Percentiles rank a stretch among this genome's conserved stretches.
These are phyloP conservation scores for Aquilaria sinensis DNA, from an alignment of 345 rosid genomes.

Conservation along the genomic window DNA sequence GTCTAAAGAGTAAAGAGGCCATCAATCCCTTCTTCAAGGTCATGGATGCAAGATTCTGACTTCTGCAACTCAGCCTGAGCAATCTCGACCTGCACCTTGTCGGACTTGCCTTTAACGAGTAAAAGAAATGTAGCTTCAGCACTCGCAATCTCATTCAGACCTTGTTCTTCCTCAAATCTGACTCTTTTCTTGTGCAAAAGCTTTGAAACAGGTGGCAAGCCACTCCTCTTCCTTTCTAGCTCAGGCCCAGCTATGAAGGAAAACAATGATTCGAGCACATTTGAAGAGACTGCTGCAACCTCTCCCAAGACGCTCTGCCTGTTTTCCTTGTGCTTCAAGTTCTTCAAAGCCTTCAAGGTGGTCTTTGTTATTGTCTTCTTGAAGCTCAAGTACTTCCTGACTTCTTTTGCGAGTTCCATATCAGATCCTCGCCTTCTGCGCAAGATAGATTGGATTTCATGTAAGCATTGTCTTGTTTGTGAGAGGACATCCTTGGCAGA, in stretches of 20 bases:
- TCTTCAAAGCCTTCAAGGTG: constrained; percentile 8
- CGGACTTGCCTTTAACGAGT: not conserved
- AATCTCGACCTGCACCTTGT: not conserved
- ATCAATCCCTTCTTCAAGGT: constrained; percentile 28
- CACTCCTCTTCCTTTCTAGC: no score
- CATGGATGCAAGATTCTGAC: constrained; percentile 27
- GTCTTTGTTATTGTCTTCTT: constrained; percentile 14
- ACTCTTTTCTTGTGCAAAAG: constrained; percentile 10
- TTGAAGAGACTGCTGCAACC: constrained; percentile 8
- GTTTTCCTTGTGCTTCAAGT: not conserved
- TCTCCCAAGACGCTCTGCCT: constrained; percentile 11
- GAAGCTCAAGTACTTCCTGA: constrained; percentile 9
- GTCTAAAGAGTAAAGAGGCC: constrained; percentile 20
- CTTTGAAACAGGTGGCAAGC: constrained; percentile 2
- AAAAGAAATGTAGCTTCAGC: constrained; percentile 18
- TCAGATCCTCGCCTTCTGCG: constrained; percentile 23
- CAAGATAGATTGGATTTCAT: constrained; percentile 25
- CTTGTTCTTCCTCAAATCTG: not conserved
- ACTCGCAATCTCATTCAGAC: constrained; percentile 4
- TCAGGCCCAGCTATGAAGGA: constrained; percentile 14
- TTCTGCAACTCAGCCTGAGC: constrained; percentile 19
- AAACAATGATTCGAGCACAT: constrained; percentile 16
- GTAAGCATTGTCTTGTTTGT: constrained; percentile 21
- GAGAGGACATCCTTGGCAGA: constrained; percentile 25
- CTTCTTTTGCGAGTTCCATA: constrained; percentile 1